Evolutionary conservation across 345 rosid genomes (phyloP), one percentile per base, ranked within the genome.

Genomic region (Lepidium africanum): DNA sequence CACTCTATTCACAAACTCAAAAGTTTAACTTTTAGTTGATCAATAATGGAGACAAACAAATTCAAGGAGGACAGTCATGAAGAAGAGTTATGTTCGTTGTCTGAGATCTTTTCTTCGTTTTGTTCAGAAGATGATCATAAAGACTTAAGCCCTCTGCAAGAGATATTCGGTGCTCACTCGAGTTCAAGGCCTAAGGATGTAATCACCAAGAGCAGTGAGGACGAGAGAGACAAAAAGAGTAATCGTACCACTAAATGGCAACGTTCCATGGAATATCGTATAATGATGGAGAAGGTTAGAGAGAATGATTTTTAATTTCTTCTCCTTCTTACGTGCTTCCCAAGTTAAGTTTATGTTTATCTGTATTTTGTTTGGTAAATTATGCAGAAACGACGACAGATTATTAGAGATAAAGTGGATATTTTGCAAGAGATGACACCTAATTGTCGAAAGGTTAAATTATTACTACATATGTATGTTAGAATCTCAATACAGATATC

Each of bases 81-180:
- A 45, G 30, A 63, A 37, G 70, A 64, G 3, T 10, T 63, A 36
- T 12, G 9, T 47, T 55, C 65, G 33, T 10, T 54, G 3, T 45
- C 64, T 13, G 49, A 71, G 2, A 27, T 54, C 2, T 0, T 63
- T 57, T 25, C 40, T 45, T 25, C 64, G 9, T 36, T 64, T 23
- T n/a, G 39, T 48, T 16, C 40, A 14, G 46, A 65, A 32, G 60
- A 58, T 40, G 60, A 58, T 40, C 36, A 8, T 40, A 16, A 14
- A 40, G 67, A 73, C 33, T 0, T 49, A 49, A 65, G 50, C 60
- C 72, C 77, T 49, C 58, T 73, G 60, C 67, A 65, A 58, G 66
- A 73, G 43, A 72, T 57, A 32, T 57, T 72, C 43, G 41, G 65
- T 37, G 37, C 36, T 12, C 49, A 15, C 14, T 49, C 66, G 13